Evolutionary conservation across 352 stramenopile genomes (phyloP).

Genomic region (Phytopythium aichiense): DNA sequence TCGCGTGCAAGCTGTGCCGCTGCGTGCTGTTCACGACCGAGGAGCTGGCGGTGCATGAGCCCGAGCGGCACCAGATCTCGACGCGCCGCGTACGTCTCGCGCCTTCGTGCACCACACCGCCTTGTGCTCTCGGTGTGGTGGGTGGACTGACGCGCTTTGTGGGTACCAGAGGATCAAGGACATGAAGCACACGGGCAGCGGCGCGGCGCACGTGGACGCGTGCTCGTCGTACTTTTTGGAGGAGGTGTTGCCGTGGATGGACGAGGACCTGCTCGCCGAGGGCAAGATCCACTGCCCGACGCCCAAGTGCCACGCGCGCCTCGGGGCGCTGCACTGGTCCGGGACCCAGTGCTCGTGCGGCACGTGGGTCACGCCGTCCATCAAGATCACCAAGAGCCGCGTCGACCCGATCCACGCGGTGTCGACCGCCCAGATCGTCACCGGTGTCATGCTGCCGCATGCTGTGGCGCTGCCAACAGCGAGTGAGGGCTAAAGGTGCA

Average conservation of each 20-base stretch:
- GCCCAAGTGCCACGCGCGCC: slow-evolving; percentile 59
- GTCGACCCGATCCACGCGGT: slow-evolving; percentile 40
- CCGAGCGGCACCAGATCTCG: slow-evolving; percentile 67
- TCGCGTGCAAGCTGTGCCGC: slow-evolving; percentile 72
- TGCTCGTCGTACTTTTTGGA: slow-evolving; percentile 74
- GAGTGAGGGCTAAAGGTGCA: not conserved
- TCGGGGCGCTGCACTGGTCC: slow-evolving; percentile 73
- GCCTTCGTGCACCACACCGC: too few species aligned
- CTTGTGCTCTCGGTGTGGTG: too few species aligned
- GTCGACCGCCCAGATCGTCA: slow-evolving; percentile 28
- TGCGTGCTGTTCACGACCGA: slow-evolving; percentile 59
- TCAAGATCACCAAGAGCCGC: slow-evolving; percentile 80
- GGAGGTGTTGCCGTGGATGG: slow-evolving; percentile 73
- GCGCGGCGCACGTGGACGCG: slow-evolving; percentile 21
- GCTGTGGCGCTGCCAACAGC: not conserved
- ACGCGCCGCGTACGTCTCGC: slow-evolving; percentile 30
- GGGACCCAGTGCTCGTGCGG: slow-evolving; percentile 79
- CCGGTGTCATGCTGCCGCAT: slow-evolving; percentile 18
- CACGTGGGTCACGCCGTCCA: slow-evolving; percentile 80
- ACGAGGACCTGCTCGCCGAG: slow-evolving; percentile 49
- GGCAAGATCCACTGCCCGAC: slow-evolving; percentile 74
- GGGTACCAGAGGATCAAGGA: slow-evolving; percentile 59
- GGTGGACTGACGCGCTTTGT: not conserved
- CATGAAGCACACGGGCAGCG: slow-evolving; percentile 38
- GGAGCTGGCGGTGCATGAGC: slow-evolving; percentile 49